Evolutionary conservation across 2,329 filamentous ascomycete species (phyloP), one percentile per base, ranked within the genome.

Genomic region (Neophaeococcomyces mojaviensis): DNA sequence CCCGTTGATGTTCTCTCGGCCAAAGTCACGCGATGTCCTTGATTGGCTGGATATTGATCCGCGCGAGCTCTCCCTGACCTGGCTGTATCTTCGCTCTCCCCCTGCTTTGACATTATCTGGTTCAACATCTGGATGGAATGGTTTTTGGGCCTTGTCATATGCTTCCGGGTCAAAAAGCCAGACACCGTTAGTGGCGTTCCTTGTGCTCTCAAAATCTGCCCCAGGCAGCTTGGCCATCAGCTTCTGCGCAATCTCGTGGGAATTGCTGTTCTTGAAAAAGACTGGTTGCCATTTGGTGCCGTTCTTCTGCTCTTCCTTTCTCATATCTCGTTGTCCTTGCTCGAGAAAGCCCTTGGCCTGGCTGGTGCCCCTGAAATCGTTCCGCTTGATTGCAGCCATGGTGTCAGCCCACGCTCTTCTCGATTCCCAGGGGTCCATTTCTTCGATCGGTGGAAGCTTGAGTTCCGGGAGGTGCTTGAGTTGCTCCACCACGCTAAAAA

Each of bases 391-490:
- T 38, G 82, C 88, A 24, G 78, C 77, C 1, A 87, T 87, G 20
- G 97, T 90, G 59, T 86, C 86, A 52, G 77, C 72, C 92, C 90
- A 97, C 3, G 90, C 90, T 48, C 86, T 79, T 38, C 90, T 81
- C 12, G 86, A 88, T 69, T 97, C 90, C 53, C 92, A 82, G 9
- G 87, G 79, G 61, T 94, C 85, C 68, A 96, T 90, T 55, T 85
- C 66, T 49, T 88, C 83, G 44, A 94, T 61, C 0, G 85, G 79
- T 1, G 81, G 78, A 41, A 96, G 72, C 12, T 69, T 75, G 33
- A 96, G 78, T 9, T 84, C 77, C 2, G 82, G 82, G 36, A 76
- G 71, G 1, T 85, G 85, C 31, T 78, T 78, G 13, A 73, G 68
- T 9, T 69, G 66, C 20, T 70, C 68, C 39, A 71, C 71, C 26